These are phyloP conservation scores for Chaetothyriales sp. DNA, from an alignment of 2,329 filamentous ascomycete genomes.

Conservation along the genomic window DNA sequence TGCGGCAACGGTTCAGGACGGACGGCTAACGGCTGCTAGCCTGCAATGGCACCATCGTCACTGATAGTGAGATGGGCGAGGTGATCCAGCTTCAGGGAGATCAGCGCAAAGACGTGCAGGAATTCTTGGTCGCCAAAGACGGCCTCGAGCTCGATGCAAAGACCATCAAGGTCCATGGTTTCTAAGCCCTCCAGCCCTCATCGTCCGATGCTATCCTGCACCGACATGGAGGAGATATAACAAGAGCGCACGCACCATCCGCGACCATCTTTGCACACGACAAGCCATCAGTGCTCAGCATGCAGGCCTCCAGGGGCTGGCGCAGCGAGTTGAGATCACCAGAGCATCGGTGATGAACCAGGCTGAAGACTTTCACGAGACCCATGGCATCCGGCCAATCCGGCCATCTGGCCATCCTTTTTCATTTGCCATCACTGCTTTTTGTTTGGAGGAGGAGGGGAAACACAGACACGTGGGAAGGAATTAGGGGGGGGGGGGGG, in stretches of 20 bases:
- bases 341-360: constrained; percentile 15
- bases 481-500: not conserved
- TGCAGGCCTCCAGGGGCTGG: not conserved
- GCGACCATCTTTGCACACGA: constrained; percentile 1
- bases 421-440: not conserved
- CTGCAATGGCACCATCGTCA: constrained; percentile 99
- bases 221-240: constrained; percentile 27
- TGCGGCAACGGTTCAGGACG: constrained; percentile 42
- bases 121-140: constrained; percentile 89
- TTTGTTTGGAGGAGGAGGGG: not conserved
- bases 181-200: constrained; percentile 29
- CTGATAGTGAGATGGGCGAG: constrained; percentile 92
- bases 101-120: constrained; percentile 96
- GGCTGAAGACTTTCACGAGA: constrained; percentile 16
- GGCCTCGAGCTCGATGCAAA: constrained; percentile 87
- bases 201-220: constrained; percentile 29
- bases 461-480: not conserved
- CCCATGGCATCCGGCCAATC: constrained; percentile 7
- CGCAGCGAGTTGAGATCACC: constrained; percentile 8
- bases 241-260: constrained; percentile 7
- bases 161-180: constrained; percentile 68
- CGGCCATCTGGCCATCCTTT: not conserved
- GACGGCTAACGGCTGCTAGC: constrained; percentile 99
- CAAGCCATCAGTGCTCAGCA: not conserved
- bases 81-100: constrained; percentile 99